These are phyloP conservation scores for Fusarium citri DNA, from an alignment of 2,329 filamentous ascomycete species.

Conservation along the genomic window DNA sequence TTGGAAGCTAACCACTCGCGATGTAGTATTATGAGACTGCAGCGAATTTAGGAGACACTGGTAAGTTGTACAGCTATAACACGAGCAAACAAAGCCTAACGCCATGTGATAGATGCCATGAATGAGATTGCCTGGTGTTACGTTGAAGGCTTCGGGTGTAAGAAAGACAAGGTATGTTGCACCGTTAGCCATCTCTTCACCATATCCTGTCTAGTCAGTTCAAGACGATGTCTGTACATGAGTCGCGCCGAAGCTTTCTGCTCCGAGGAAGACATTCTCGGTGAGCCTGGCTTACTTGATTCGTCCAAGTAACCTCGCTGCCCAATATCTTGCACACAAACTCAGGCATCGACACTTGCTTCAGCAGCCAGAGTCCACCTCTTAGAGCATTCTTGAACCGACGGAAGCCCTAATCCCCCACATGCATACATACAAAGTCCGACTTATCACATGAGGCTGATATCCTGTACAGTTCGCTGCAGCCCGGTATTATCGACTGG, in stretches of 20 bases:
- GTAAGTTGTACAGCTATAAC: slow-evolving; percentile 54
- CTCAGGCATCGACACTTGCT: slow-evolving; percentile 25
- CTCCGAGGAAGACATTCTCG: slow-evolving; percentile 12
- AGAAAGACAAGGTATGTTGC: slow-evolving; percentile 93
- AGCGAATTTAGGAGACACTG: slow-evolving; percentile 92
- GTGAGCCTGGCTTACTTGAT: slow-evolving; percentile 32
- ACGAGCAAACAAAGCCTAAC: slow-evolving; percentile 14
- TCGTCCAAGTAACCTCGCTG: slow-evolving; percentile 21
- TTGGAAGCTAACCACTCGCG: slow-evolving; percentile 13
- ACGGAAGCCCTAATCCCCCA: slow-evolving; percentile 8
- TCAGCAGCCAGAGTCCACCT: neutral
- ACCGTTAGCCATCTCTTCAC: slow-evolving; percentile 17
- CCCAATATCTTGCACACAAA: slow-evolving; percentile 24
- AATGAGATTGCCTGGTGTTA: slow-evolving; percentile 98
- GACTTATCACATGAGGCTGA: slow-evolving; percentile 63
- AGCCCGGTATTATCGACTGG: slow-evolving; percentile 91
- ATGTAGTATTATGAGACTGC: slow-evolving; percentile 94
- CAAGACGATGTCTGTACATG: slow-evolving; percentile 17
- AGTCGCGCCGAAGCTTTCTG: slow-evolving; percentile 7
- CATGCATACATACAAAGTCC: slow-evolving; percentile 17
- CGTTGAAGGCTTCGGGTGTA: slow-evolving; percentile 94
- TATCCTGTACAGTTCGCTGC: slow-evolving; percentile 71
- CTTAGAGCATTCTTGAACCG: slow-evolving; percentile 1
- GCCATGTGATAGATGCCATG: slow-evolving; percentile 79
- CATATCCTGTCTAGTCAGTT: slow-evolving; percentile 7